A percentile compares a stretch with the other conserved stretches of the same genome.
Conservation (phyloP, 1,284 basidiomycete species). For the Afroboletus lepidellus region DNA sequence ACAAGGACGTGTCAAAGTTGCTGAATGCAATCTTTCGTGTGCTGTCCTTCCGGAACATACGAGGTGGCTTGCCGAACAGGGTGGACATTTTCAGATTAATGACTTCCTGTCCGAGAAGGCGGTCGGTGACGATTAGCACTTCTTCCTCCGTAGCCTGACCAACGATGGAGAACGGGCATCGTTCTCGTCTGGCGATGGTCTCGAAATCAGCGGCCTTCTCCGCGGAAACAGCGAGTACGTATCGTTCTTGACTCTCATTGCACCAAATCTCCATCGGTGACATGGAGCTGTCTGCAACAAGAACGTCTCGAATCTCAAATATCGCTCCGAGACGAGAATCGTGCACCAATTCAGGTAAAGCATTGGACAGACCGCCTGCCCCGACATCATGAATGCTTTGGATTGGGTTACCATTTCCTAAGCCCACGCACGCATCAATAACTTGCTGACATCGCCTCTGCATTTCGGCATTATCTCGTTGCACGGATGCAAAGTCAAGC, state of each 20-base stretch:
- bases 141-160: conserved; percentile 83
- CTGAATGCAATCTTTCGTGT: conserved; percentile 50
- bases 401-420: conserved; percentile 76
- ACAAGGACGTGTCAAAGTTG: conserved; percentile 74
- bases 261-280: conserved; percentile 99
- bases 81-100: conserved; percentile 94
- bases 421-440: conserved; percentile 84
- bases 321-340: conserved; percentile 87
- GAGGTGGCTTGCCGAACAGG: conserved; percentile 95
- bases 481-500: conserved; percentile 96
- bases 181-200: conserved; percentile 80
- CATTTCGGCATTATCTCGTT: conserved; percentile 98
- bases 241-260: conserved; percentile 98
- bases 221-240: conserved; percentile 85
- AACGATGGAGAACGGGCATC: conserved; percentile 92
- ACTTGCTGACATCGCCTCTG: conserved; percentile 96
- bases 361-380: conserved; percentile 95
- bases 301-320: conserved; percentile 95
- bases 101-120: conserved; percentile 76
- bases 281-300: conserved; percentile 91
- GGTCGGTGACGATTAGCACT: conserved; percentile 87
- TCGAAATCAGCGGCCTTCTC: conserved; percentile 65
- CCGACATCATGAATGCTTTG: conserved; percentile 98
- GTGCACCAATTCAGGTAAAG: conserved; percentile 95
- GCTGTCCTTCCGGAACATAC: conserved; percentile 80